Evolutionary conservation across 345 rosid species (phyloP), one percentile per base, ranked within the genome.

Genomic region (Melastoma malabathricum): DNA sequence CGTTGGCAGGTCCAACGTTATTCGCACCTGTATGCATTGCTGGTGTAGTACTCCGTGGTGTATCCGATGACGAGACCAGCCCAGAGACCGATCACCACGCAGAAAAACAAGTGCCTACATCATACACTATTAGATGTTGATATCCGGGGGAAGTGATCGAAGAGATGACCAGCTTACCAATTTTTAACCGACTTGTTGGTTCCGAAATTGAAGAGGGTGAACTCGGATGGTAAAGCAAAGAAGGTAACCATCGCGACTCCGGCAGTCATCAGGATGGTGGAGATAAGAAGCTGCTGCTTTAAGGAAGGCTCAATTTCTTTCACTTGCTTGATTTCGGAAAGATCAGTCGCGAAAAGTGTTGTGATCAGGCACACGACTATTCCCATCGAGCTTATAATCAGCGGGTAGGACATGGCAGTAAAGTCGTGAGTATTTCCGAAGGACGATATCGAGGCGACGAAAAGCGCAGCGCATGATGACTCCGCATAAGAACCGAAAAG

Each of bases 401-500:
- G 57, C 19, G 85, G 78, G 63, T 70, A 82, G 27, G 69, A 72
- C 89, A 82, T 82, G 62, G 82, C 79, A 4, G 82, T 49, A 39
- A 54, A 70, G 57, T 82, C 77, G 63, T 78, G 89, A 45, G 46
- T 56, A 17, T 61, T 58, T 17, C 89, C 81, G 39, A 79, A 70
- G 50, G 83, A 74, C 46, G 89, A 82, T 54, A 82, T 76, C 0
- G 81, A 82, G 46, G 89, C 83, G 46, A 82, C 83, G 47, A 79
- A 74, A 19, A 82, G 81, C 2, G 89, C 83, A 6, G 89, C 89
- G 50, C 89, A 79, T 1, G 85, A 69, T 49, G 89, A 68, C 53
- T 82, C 85, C 12, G 89, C 85, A 49, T 82, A 82, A 31, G 89
- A 82, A 1, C 85, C 85, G 8, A 79, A 82, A 6, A 82, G 66